Conservation (phyloP, 1,284 basidiomycete genomes). For the Rhizoctonia solani region DNA sequence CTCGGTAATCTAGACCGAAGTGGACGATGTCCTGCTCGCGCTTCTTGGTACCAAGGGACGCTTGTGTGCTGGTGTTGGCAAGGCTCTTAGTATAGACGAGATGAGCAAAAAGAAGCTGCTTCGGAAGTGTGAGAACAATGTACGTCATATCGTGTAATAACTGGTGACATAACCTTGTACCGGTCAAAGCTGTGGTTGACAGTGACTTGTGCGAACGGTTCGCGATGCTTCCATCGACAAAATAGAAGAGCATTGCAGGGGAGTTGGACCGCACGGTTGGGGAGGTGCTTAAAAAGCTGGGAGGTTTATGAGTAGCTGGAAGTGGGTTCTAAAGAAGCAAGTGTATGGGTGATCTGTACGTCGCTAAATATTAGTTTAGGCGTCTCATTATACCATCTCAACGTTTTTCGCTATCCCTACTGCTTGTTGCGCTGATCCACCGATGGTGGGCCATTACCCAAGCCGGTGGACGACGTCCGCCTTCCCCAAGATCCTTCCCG, state of each 20-base stretch:
- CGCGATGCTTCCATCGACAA: slow-evolving; percentile 69
- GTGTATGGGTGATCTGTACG: no score
- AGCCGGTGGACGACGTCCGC: no score
- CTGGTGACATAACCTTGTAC: slow-evolving; percentile 95
- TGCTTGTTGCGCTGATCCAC: no score
- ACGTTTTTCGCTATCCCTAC: no score
- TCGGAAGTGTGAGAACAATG: slow-evolving; percentile 96
- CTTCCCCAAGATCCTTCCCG: no score
- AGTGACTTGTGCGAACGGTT: slow-evolving; percentile 89
- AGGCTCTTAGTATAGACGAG: slow-evolving; percentile 90
- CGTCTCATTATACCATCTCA: no score
- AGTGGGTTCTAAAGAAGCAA: slow-evolving; percentile 91
- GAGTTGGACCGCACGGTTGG: slow-evolving; percentile 89
- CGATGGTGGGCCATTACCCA: no score
- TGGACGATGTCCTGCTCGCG: slow-evolving; percentile 90
- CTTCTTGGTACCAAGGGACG: slow-evolving; percentile 92
- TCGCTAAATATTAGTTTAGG: no score
- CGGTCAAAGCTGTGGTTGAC: slow-evolving; percentile 91
- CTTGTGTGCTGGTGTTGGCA: slow-evolving; percentile 89
- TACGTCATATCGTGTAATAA: slow-evolving; percentile 81
- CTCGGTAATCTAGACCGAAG: slow-evolving; percentile 74
- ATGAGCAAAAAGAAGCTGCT: slow-evolving; percentile 98
- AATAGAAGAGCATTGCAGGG: slow-evolving; percentile 79
- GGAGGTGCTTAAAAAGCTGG: slow-evolving; percentile 94
- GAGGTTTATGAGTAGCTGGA: slow-evolving; percentile 83